Evolutionary conservation across 208 protist genomes (phyloP).

Genomic region (Crithidia bombi): DNA sequence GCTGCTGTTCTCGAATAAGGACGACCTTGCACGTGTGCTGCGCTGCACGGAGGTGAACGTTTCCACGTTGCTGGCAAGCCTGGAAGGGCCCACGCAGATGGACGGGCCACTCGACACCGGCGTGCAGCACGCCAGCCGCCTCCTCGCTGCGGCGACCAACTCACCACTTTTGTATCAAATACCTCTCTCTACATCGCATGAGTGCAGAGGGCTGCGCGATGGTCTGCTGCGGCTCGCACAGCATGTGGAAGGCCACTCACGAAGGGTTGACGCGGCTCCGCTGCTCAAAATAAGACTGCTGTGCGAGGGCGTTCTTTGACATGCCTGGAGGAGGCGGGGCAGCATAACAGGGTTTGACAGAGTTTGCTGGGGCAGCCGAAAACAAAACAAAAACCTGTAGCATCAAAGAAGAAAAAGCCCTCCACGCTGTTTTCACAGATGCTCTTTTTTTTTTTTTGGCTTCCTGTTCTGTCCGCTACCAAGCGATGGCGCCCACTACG

Average conservation of each 20-base stretch:
- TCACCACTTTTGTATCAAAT: slow-evolving; percentile 17
- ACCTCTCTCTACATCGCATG: neutral
- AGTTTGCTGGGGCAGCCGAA: too few species aligned
- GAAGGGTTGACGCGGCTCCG: neutral
- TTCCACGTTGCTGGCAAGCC: neutral
- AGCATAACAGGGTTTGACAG: too few species aligned
- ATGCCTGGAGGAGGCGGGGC: neutral
- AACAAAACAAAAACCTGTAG: neutral
- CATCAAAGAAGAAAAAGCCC: too few species aligned
- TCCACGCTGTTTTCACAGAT: too few species aligned
- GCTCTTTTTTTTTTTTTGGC: too few species aligned
- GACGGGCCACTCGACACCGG: neutral
- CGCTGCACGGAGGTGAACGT: slow-evolving; percentile 2
- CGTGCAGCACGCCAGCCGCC: neutral
- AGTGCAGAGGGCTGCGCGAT: neutral
- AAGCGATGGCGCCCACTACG: too few species aligned
- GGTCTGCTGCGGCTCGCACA: slow-evolving; percentile 2
- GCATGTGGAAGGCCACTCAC: slow-evolving; percentile 6
- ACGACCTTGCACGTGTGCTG: slow-evolving; percentile 3
- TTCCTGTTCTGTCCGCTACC: too few species aligned
- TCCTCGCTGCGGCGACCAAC: slow-evolving; percentile 12
- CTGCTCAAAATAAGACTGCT: slow-evolving; percentile 28
- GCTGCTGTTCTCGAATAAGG: slow-evolving; percentile 17
- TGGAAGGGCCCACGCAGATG: neutral
- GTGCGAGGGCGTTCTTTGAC: slow-evolving; percentile 3